Percentiles rank a stretch among this genome's conserved stretches.
Conservation (phyloP, 176 grass and related monocot species). For the Rhipidocladum racemiflorum region DNA sequence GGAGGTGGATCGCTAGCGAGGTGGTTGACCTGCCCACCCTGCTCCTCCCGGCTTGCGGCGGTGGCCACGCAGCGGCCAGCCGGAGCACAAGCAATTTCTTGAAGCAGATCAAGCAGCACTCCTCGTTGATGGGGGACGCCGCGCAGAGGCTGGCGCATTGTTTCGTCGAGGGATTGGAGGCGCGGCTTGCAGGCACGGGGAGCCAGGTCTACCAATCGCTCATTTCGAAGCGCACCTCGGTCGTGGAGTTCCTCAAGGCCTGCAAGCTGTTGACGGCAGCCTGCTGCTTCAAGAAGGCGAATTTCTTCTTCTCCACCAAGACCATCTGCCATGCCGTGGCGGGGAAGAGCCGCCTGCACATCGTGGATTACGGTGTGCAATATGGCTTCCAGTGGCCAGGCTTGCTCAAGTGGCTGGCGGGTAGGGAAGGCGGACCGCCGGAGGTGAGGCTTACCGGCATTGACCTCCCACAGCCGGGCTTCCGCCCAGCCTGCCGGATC, state of each 20-base stretch:
- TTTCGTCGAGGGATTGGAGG: conserved; percentile 59
- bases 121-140: conserved; percentile 48
- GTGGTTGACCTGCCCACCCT: conserved; percentile 63
- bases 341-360: conserved; percentile 39
- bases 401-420: conserved; percentile 4
- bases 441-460: conserved; percentile 47
- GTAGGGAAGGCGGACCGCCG: conserved; percentile 39
- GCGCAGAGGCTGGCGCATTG: conserved; percentile 56
- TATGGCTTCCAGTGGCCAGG: conserved; percentile 48
- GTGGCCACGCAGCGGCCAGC: conserved; percentile 41
- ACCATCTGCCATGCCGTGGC: conserved; percentile 3
- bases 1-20: not conserved
- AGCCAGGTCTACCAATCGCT: conserved; percentile 47
- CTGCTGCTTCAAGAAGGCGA: conserved; percentile 23
- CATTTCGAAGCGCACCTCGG: conserved; percentile 18
- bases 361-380: conserved; percentile 32
- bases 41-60: conserved; percentile 58
- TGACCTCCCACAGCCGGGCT: conserved; percentile 43
- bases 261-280: conserved; percentile 29
- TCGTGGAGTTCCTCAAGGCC: conserved; percentile 30
- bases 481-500: conserved; percentile 44
- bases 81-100: conserved; percentile 30
- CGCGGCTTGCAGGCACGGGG: conserved; percentile 50
- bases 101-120: conserved; percentile 47
- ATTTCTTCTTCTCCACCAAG: not conserved